Evolutionary conservation across 257 asterid genomes (phyloP).

Genomic region (Fraxinus pennsylvanica): DNA sequence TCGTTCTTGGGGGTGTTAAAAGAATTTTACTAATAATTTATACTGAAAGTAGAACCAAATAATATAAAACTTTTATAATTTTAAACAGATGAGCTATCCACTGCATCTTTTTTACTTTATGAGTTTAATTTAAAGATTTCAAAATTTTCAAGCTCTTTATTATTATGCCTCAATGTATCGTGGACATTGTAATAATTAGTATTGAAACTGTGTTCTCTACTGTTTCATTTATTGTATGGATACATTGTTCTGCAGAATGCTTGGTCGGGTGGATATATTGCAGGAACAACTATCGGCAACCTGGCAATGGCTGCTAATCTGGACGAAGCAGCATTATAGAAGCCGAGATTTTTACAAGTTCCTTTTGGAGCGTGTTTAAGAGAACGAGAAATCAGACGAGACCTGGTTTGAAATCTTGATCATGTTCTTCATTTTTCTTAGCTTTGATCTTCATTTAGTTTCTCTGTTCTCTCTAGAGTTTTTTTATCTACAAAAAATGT

Average conservation of each 20-base stretch:
- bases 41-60: background rate
- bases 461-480: background rate
- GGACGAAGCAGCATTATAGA: background rate
- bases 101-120: background rate
- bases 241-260: conserved; percentile 65
- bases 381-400: background rate
- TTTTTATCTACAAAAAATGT: background rate
- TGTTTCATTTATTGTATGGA: background rate
- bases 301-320: conserved; percentile 36
- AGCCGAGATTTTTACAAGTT: background rate
- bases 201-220: background rate
- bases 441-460: background rate
- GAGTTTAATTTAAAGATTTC: background rate
- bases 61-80: background rate
- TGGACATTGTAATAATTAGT: background rate
- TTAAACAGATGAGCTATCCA: background rate
- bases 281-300: conserved; percentile 78
- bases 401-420: background rate
- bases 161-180: background rate
- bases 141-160: background rate
- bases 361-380: background rate
- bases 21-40: background rate
- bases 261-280: conserved; percentile 93
- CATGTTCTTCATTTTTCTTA: background rate
- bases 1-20: background rate